phyloP scores from a whole-genome alignment of 805 yeast genomes.

The Nakazawaea ambrosiae region DNA sequence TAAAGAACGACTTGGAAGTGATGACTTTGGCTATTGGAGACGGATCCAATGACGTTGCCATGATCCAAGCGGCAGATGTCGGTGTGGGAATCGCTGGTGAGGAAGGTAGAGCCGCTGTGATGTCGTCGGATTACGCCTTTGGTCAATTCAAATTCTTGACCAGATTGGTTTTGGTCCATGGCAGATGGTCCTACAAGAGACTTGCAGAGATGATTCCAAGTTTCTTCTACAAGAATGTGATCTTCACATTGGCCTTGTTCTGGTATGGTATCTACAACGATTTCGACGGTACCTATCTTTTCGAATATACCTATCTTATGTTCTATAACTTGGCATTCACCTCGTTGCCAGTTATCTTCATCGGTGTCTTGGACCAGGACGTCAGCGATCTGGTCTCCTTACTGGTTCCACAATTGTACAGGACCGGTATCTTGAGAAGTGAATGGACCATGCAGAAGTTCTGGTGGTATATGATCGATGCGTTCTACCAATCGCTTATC shows the following conservation, averaged over 20 bases:
- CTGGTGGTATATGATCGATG: conserved; percentile 58
- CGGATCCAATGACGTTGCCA: conserved; percentile 83
- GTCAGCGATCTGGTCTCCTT: conserved; percentile 58
- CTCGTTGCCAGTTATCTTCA: conserved; percentile 66
- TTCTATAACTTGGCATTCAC: conserved; percentile 78
- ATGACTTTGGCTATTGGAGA: conserved; percentile 82
- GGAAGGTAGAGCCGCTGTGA: conserved; percentile 82
- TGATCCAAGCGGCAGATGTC: conserved; percentile 81
- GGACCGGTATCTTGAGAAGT: conserved; percentile 55
- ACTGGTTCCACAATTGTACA: conserved; percentile 64
- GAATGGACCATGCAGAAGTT: conserved; percentile 61
- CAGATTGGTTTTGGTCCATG: conserved; percentile 65
- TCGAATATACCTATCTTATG: conserved; percentile 72
- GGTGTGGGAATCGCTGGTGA: conserved; percentile 87
- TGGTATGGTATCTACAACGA: conserved; percentile 68
- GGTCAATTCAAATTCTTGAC: conserved; percentile 71
- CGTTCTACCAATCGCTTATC: conserved; percentile 63
- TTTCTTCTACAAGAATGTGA: conserved; percentile 70
- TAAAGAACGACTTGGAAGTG: conserved; percentile 55
- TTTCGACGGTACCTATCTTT: conserved; percentile 72
- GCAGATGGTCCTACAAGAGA: conserved; percentile 77
- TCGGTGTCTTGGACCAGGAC: conserved; percentile 74
- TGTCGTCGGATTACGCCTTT: conserved; percentile 79
- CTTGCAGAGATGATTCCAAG: conserved; percentile 74
- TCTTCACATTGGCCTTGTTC: conserved; percentile 65